phyloP scores from a whole-genome alignment of 2,329 filamentous ascomycete genomes.

The Scolecobasidium constrictum region DNA sequence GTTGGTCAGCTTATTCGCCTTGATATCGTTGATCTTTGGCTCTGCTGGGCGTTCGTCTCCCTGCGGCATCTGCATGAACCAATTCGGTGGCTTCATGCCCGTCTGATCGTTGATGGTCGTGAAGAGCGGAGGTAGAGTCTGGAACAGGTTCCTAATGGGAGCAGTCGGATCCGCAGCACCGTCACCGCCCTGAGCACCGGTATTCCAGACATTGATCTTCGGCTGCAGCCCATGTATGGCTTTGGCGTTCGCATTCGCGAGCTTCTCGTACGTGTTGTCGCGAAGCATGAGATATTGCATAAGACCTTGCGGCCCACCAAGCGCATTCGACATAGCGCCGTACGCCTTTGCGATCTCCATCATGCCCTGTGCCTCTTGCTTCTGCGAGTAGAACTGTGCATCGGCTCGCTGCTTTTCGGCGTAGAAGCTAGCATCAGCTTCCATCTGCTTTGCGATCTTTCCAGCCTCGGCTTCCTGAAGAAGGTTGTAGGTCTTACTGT shows the following conservation, averaged over 20 bases:
- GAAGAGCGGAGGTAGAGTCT: slow-evolving; percentile 72
- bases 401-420: no score
- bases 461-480: slow-evolving; percentile 33
- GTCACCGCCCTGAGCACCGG: slow-evolving; percentile 45
- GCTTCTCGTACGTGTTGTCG: slow-evolving; percentile 64
- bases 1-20: slow-evolving; percentile 4
- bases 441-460: slow-evolving; percentile 26
- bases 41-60: background rate
- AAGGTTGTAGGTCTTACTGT: slow-evolving; percentile 42
- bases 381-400: no score
- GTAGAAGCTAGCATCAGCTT: slow-evolving; percentile 30
- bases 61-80: slow-evolving; percentile 48
- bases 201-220: slow-evolving; percentile 89
- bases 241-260: slow-evolving; percentile 66
- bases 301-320: slow-evolving; percentile 68
- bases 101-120: slow-evolving; percentile 84
- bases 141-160: slow-evolving; percentile 71
- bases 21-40: background rate
- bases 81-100: slow-evolving; percentile 67
- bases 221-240: slow-evolving; percentile 70
- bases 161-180: slow-evolving; percentile 46
- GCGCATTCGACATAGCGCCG: slow-evolving; percentile 55
- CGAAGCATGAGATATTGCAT: slow-evolving; percentile 84
- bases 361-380: slow-evolving; percentile 69
- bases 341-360: slow-evolving; percentile 74